Evolutionary conservation across 2,329 filamentous ascomycete genomes (phyloP), one percentile per base, ranked within the genome.

Genomic region (Pyrenophora teres): DNA sequence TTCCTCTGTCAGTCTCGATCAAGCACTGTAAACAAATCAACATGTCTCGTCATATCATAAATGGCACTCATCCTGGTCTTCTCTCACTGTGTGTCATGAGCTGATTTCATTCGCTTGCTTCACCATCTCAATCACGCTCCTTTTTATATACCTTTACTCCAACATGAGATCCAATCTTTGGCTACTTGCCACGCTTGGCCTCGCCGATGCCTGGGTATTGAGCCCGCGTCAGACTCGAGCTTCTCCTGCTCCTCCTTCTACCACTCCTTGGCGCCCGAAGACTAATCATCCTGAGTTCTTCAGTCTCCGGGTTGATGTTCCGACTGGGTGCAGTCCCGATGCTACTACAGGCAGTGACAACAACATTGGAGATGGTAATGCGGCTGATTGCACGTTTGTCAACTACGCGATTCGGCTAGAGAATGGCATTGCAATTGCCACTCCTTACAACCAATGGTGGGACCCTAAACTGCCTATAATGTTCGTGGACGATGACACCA

Each of bases 391-490:
- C 45, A 42, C 40, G 3, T 56, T 66, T 39, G 46, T 50, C 12
- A 55, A 58, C 18, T 67, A 59, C 27, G 62, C 58, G 12, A 58
- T 69, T 43, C 61, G 62, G 16, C 45, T 69, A n/a, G 51, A 65
- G 32, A 56, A 64, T 12, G 64, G 64, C 35, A 61, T 60, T n/a
- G 59, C 59, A 15, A 60, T 69, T 51, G 27, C 27, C 27, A 68
- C 63, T 15, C 63, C 64, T 25, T 69, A 68, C 56, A 67, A 65
- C 58, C 66, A 63, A 44, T 66, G 57, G 56, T 68, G 50, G 43
- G 58, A 67, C 25, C 58, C 58, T 12, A 64, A 64, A 46, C 56
- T 69, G 13, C 50, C 63, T 19, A 60, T 63, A 21, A 67, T 71
- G 50, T 69, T 65, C 35, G 67, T 64, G 25, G 63, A 64, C 39